These are phyloP conservation scores for Grigorovia jiainica DNA, from an alignment of 805 yeast species.

Conservation along the genomic window DNA sequence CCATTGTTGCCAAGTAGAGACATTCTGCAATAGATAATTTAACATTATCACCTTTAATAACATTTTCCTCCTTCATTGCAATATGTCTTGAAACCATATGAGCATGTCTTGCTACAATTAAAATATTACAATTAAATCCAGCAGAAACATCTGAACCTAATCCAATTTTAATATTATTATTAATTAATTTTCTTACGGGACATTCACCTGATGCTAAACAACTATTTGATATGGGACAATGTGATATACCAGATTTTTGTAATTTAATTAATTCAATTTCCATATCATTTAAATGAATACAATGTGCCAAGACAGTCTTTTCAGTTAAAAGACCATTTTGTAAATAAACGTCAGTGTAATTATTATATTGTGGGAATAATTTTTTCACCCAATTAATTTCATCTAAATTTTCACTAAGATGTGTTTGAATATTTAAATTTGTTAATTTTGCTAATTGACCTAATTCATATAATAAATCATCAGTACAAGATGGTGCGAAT, in stretches of 20 bases:
- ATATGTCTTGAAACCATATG: slow-evolving; percentile 61
- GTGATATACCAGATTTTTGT: slow-evolving; percentile 65
- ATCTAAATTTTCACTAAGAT: slow-evolving; percentile 67
- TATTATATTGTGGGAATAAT: slow-evolving; percentile 59
- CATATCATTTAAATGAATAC: slow-evolving; percentile 58
- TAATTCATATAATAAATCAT: slow-evolving; percentile 49
- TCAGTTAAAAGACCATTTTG: slow-evolving; percentile 47
- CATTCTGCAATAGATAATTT: slow-evolving; percentile 63
- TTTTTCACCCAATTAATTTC: slow-evolving; percentile 69
- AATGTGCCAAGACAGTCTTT: slow-evolving; percentile 81
- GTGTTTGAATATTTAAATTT: slow-evolving; percentile 74
- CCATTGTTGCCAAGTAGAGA: slow-evolving; percentile 72
- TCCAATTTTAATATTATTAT: slow-evolving; percentile 62
- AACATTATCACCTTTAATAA: slow-evolving; percentile 9
- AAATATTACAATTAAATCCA: slow-evolving; percentile 58
- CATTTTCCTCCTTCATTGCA: slow-evolving; percentile 44
- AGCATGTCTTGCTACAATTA: slow-evolving; percentile 61
- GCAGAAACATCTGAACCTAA: slow-evolving; percentile 78
- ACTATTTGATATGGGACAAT: slow-evolving; percentile 89
- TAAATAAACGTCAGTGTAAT: slow-evolving; percentile 73
- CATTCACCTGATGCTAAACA: slow-evolving; percentile 88
- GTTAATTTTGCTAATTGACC: slow-evolving; percentile 44
- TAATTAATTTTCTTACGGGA: slow-evolving; percentile 59
- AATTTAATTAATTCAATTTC: slow-evolving; percentile 52
- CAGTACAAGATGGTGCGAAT: slow-evolving; percentile 82